A percentile compares a stretch with the other conserved stretches of the same genome.
These are phyloP conservation scores for Triangularia setosa DNA, from an alignment of 2,329 filamentous ascomycete genomes.

Conservation along the genomic window DNA sequence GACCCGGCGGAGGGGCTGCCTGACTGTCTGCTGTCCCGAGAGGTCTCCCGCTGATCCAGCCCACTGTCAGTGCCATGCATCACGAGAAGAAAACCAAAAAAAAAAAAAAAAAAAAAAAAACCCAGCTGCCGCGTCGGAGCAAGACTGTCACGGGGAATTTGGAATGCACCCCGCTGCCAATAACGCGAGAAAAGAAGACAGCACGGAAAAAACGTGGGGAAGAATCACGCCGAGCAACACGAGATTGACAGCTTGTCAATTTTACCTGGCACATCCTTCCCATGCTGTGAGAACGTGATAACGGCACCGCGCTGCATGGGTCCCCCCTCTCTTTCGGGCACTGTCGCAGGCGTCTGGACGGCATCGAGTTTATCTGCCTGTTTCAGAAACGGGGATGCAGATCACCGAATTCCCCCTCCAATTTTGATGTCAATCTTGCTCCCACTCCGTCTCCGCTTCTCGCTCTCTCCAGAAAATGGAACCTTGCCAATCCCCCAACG, in stretches of 20 bases:
- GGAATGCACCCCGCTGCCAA: neutral
- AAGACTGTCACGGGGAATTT: neutral
- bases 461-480: neutral
- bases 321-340: neutral
- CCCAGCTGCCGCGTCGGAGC: neutral
- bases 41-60: neutral
- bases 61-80: neutral
- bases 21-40: neutral
- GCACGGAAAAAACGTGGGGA: neutral
- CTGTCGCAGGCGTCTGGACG: neutral
- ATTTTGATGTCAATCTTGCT: neutral
- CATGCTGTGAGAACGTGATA: neutral
- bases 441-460: neutral
- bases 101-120: conserved; percentile 11
- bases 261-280: neutral
- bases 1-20: neutral
- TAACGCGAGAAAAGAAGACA: neutral
- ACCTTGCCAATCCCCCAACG: neutral
- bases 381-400: conserved; percentile 7
- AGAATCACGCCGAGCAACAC: neutral
- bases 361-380: neutral
- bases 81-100: neutral
- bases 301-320: neutral
- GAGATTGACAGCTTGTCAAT: neutral
- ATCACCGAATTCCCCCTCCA: neutral